These are phyloP conservation scores for Rhynchosporium agropyri DNA, from an alignment of 2,329 filamentous ascomycete genomes.

Conservation along the genomic window DNA sequence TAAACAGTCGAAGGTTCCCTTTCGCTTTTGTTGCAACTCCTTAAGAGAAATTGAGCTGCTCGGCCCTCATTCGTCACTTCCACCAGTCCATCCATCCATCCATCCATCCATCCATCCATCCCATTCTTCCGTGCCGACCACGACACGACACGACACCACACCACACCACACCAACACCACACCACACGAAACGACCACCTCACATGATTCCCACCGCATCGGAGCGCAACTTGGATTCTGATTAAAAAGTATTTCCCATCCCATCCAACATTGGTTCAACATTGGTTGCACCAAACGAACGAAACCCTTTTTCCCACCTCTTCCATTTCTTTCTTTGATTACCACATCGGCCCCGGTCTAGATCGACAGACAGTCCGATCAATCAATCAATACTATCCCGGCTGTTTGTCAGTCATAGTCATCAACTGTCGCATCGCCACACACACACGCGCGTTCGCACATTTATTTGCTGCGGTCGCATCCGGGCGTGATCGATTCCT, in stretches of 20 bases:
- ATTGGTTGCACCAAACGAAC: not conserved
- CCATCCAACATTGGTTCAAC: too few species aligned
- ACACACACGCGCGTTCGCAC: not conserved
- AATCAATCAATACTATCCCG: not conserved
- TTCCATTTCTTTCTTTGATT: not conserved
- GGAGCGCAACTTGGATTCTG: not conserved
- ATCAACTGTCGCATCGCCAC: slow-evolving; percentile 3
- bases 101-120: not conserved
- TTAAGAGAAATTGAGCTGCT: slow-evolving; percentile 9
- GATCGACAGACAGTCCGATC: not conserved
- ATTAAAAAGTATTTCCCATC: too few species aligned
- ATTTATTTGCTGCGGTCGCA: slow-evolving; percentile 18
- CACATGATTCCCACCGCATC: slow-evolving; percentile 1
- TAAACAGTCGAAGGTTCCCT: slow-evolving; percentile 13
- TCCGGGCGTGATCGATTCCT: not conserved
- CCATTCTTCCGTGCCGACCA: not conserved
- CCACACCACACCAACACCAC: not conserved
- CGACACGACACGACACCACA: not conserved
- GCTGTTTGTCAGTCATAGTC: not conserved
- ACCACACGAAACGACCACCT: not conserved
- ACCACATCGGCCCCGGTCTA: not conserved
- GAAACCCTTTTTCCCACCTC: not conserved
- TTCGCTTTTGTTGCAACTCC: slow-evolving; percentile 12
- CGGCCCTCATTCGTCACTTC: slow-evolving; percentile 20
- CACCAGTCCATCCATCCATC: slow-evolving; percentile 3